These are phyloP conservation scores for Ophiostoma ulmi DNA, from an alignment of 2,329 filamentous ascomycete species.

Conservation along the genomic window DNA sequence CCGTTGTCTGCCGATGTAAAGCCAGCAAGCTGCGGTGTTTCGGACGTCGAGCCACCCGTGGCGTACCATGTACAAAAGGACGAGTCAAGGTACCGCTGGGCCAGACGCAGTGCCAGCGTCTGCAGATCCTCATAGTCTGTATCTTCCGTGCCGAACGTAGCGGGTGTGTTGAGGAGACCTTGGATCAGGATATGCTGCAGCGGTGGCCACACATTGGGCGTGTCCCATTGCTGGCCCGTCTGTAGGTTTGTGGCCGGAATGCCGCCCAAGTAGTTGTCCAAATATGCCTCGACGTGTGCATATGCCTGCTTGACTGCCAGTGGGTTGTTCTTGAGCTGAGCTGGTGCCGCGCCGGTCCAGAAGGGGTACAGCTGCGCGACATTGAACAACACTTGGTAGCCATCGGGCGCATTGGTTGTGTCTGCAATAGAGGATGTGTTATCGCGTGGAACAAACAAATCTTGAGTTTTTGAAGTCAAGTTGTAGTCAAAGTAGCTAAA, in stretches of 20 bases:
- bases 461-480: constrained; percentile 52
- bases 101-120: constrained; percentile 52
- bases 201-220: constrained; percentile 66
- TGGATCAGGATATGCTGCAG: constrained; percentile 60
- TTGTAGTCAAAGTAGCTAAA: constrained; percentile 67
- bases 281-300: constrained; percentile 47
- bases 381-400: constrained; percentile 53
- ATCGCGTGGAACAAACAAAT: constrained; percentile 50
- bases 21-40: constrained; percentile 47
- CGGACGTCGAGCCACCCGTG: constrained; percentile 57
- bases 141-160: constrained; percentile 50
- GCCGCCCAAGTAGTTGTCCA: constrained; percentile 50
- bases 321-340: constrained; percentile 53
- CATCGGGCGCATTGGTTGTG: constrained; percentile 45
- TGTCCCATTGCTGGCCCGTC: constrained; percentile 64
- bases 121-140: constrained; percentile 50
- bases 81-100: constrained; percentile 61
- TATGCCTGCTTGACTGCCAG: constrained; percentile 52
- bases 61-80: constrained; percentile 66
- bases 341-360: constrained; percentile 61
- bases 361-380: constrained; percentile 62
- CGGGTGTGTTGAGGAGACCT: constrained; percentile 55
- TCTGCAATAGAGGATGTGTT: constrained; percentile 42
- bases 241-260: constrained; percentile 58
- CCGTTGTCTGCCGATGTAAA: constrained; percentile 43